A percentile compares a stretch with the other conserved stretches of the same genome.
phyloP scores from a whole-genome alignment of 768 basidiomycete species.

The Mrakia blollopis region DNA sequence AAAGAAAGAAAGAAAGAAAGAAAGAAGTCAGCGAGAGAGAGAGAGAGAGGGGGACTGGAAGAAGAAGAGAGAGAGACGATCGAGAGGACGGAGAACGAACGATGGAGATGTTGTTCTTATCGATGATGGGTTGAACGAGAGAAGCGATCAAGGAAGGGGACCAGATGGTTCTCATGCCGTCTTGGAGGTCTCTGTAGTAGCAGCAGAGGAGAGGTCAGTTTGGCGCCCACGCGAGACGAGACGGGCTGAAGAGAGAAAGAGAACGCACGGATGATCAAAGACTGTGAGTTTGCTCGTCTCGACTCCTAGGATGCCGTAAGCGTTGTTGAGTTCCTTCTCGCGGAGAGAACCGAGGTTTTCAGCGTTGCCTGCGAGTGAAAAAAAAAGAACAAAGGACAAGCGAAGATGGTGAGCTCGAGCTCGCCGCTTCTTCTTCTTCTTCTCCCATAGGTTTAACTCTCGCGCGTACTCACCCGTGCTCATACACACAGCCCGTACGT shows the following conservation, averaged over 20 bases:
- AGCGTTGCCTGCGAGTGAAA: constrained; percentile 53
- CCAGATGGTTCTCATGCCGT: constrained; percentile 69
- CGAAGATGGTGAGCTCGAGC: not conserved
- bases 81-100: constrained; percentile 47
- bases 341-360: constrained; percentile 66
- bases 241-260: constrained; percentile 1
- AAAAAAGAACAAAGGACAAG: not conserved
- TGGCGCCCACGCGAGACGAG: not conserved
- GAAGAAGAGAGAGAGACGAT: not conserved
- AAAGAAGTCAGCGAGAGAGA: too few species aligned
- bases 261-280: constrained; percentile 68
- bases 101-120: constrained; percentile 58
- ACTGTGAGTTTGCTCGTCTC: constrained; percentile 52
- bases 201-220: not conserved
- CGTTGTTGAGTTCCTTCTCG: constrained; percentile 57
- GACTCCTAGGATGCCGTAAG: constrained; percentile 62
- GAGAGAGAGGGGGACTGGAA: too few species aligned
- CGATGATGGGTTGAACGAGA: constrained; percentile 57
- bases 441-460: too few species aligned
- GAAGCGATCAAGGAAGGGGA: constrained; percentile 45
- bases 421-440: not conserved
- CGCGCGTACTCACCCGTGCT: constrained; percentile 52
- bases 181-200: constrained; percentile 57
- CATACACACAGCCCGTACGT: constrained; percentile 63
- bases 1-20: not conserved